Base-by-base conservation (phyloP, 352 stramenopile species). In the Globisporangium heterothallicum region DNA sequence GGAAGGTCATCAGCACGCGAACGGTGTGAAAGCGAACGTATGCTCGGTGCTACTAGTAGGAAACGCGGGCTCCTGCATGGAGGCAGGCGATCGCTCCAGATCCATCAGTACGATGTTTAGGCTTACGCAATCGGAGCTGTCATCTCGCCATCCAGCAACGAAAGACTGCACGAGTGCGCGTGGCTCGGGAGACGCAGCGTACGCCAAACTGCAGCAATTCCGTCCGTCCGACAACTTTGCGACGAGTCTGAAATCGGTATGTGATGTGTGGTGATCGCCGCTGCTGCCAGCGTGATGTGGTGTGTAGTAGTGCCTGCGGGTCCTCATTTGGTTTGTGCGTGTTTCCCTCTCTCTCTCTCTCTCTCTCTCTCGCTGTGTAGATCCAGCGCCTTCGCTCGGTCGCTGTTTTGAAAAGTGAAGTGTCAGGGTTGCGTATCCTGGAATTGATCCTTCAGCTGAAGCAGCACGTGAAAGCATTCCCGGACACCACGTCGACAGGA, bases 381-480 rank as follows among this genome's bases (percentile, higher is more conserved):
- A 66, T 74, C 12, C 58, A 70, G 18, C 66, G 60, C 10, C 42
- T 82, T 8, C 63, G 58, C 7, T 53, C 56, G 2, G 46, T 51
- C 18, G 56, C 60, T 45, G 25, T 25, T 10, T 2, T 4, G 19
- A 48, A 64, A 10, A 40, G 27, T 7, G 50, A 49, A 34, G 6
- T 10, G 22, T 49, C 50, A 18, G 50, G 50, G 32, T 42, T 49
- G 21, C 53, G 25, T 18, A 30, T 70, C 24, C 46, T 60, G 3
- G 72, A 71, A 44, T 25, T 63, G 9, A 27, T 83, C 22, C 47
- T 76, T 16, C 61, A 62, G 24, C 49, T 83, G 24, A 69, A 62
- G 30, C 56, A 82, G n/a, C 56, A 65, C 21, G 42, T 77, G 3
- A 56, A 52, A n/a, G 57, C 57, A 26, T 63, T 69, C 44, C 59